A percentile compares a stretch with the other conserved stretches of the same genome.
These are phyloP conservation scores for Gamarada debralockiae DNA, from an alignment of 495 filamentous ascomycete species.

Conservation along the genomic window DNA sequence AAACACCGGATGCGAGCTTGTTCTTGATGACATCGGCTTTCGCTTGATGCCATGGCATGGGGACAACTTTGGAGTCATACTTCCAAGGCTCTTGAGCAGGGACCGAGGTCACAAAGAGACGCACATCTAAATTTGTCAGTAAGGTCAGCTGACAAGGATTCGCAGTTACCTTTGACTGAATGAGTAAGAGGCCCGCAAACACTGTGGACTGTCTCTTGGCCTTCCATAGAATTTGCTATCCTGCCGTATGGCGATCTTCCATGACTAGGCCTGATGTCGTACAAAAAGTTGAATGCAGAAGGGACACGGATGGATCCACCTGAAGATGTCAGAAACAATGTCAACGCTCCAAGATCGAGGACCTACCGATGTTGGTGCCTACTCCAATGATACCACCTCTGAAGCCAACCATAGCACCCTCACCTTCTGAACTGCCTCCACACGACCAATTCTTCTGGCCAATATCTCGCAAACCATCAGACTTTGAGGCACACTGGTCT, in stretches of 20 bases:
- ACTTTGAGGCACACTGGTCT: slow-evolving; percentile 60
- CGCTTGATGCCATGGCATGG: slow-evolving; percentile 52
- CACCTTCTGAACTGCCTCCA: slow-evolving; percentile 60
- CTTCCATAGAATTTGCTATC: slow-evolving; percentile 43
- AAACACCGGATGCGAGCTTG: slow-evolving; percentile 26
- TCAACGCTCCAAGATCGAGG: background rate
- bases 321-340: slow-evolving; percentile 1
- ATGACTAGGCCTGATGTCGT: slow-evolving; percentile 53
- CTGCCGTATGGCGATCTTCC: slow-evolving; percentile 57
- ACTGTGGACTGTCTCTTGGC: slow-evolving; percentile 47
- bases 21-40: slow-evolving; percentile 24
- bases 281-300: slow-evolving; percentile 53
- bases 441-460: slow-evolving; percentile 54
- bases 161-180: slow-evolving; percentile 27
- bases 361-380: slow-evolving; percentile 63
- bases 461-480: slow-evolving; percentile 44
- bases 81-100: slow-evolving; percentile 59
- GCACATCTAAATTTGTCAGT: slow-evolving; percentile 39
- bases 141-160: background rate
- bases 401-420: slow-evolving; percentile 46
- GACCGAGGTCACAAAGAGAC: slow-evolving; percentile 58
- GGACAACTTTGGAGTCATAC: slow-evolving; percentile 53
- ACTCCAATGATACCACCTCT: slow-evolving; percentile 41
- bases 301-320: slow-evolving; percentile 69
- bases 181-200: slow-evolving; percentile 35